These are phyloP conservation scores for Penicillium waksmanii DNA, from an alignment of 495 filamentous ascomycete species.

Conservation along the genomic window DNA sequence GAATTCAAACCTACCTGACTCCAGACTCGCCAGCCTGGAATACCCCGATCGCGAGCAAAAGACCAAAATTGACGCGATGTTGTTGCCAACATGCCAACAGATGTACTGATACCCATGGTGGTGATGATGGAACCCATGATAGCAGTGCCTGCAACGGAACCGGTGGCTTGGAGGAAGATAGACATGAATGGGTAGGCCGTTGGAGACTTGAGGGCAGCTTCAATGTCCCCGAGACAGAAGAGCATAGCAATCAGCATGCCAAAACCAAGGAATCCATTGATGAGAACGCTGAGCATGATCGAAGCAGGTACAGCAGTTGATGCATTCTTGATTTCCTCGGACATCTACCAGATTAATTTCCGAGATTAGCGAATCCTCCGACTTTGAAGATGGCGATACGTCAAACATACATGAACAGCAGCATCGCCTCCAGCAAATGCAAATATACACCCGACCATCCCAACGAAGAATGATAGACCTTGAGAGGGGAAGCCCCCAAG, in stretches of 20 bases:
- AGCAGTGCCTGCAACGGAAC: conserved; percentile 43
- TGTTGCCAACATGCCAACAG: conserved; percentile 50
- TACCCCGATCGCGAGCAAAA: conserved; percentile 56
- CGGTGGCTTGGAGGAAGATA: conserved; percentile 48
- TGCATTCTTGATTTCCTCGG: conserved; percentile 56
- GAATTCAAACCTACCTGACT: conserved; percentile 41
- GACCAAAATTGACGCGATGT: conserved; percentile 58
- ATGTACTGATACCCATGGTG: conserved; percentile 43
- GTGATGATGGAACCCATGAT: conserved; percentile 51
- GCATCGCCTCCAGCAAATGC: conserved; percentile 46
- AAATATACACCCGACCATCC: conserved; percentile 45
- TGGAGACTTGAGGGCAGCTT: conserved; percentile 33
- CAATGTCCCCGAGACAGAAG: conserved; percentile 52
- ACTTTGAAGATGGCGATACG: not conserved
- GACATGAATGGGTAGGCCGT: conserved; percentile 55
- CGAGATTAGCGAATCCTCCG: not conserved
- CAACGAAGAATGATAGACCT: conserved; percentile 51
- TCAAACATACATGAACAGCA: conserved; percentile 42
- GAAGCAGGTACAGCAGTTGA: conserved; percentile 48
- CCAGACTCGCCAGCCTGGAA: conserved; percentile 49
- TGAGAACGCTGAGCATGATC: conserved; percentile 46
- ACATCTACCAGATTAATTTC: conserved; percentile 40
- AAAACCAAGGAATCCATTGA: conserved; percentile 54
- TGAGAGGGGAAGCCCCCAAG: conserved; percentile 47
- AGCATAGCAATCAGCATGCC: conserved; percentile 52